Percentiles rank a stretch among this genome's conserved stretches.
phyloP scores from a whole-genome alignment of 495 filamentous ascomycete genomes.

The Hypoxylon fragiforme region DNA sequence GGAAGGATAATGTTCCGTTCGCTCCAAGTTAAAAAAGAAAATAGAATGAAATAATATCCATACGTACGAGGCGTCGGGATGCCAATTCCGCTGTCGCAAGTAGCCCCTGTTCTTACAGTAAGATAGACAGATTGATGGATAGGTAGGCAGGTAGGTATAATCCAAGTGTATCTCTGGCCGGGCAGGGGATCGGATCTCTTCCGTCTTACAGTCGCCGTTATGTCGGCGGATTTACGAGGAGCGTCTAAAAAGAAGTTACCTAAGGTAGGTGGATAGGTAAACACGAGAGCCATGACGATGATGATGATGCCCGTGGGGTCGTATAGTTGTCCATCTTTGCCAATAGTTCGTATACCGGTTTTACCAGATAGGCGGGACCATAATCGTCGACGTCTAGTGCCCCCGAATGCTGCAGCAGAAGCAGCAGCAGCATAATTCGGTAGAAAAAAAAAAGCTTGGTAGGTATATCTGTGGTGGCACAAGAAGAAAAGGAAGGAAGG shows the following conservation, averaged over 20 bases:
- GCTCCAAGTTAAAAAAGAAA: neutral
- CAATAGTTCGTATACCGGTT: constrained; percentile 25
- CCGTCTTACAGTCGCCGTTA: constrained; percentile 12
- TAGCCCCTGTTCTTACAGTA: constrained; percentile 1
- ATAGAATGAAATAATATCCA: neutral
- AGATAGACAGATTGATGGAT: constrained; percentile 15
- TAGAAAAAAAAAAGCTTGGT: no score
- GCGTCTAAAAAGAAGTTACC: no score
- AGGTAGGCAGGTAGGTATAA: no score
- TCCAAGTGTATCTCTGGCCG: no score
- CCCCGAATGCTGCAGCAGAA: neutral
- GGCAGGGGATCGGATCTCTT: no score
- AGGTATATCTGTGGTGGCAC: neutral
- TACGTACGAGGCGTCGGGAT: constrained; percentile 32
- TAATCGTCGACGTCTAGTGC: neutral
- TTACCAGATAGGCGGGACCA: neutral
- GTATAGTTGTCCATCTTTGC: constrained; percentile 3
- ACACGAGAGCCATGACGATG: constrained; percentile 4
- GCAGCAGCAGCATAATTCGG: no score
- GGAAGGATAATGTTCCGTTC: constrained; percentile 2
- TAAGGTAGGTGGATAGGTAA: no score
- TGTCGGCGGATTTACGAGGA: constrained; percentile 12
- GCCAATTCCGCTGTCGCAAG: constrained; percentile 15
- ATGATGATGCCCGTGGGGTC: no score
- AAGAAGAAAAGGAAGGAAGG: no score